phyloP scores from a whole-genome alignment of 2,329 filamentous ascomycete genomes.

The Colletotrichum sp. region DNA sequence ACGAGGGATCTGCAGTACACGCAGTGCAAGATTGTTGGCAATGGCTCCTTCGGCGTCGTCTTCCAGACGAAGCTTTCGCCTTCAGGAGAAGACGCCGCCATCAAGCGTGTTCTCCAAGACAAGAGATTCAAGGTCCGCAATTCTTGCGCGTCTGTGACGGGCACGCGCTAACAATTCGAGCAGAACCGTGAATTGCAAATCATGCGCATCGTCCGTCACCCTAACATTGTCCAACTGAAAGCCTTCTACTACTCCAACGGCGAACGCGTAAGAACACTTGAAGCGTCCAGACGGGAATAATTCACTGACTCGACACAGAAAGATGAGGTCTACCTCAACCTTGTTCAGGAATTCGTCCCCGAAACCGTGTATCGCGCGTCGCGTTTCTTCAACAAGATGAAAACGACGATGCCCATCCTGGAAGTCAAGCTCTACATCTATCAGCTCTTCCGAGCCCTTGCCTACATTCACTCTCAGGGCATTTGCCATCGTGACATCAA shows the following conservation, averaged over 20 bases:
- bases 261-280: constrained; percentile 74
- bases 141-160: not conserved
- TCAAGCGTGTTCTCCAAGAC: constrained; percentile 98
- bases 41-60: constrained; percentile 97
- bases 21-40: constrained; percentile 99
- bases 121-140: constrained; percentile 93
- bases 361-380: constrained; percentile 98
- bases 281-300: not conserved
- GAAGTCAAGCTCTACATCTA: constrained; percentile 99
- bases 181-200: constrained; percentile 99
- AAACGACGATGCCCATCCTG: constrained; percentile 98
- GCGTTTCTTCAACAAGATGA: constrained; percentile 99
- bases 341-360: constrained; percentile 97
- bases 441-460: constrained; percentile 96
- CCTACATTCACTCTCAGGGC: constrained; percentile 98
- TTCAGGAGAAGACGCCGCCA: constrained; percentile 97
- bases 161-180: not conserved
- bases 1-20: constrained; percentile 97
- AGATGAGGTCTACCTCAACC: constrained; percentile 98
- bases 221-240: constrained; percentile 98
- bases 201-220: constrained; percentile 98
- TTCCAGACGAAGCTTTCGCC: constrained; percentile 99
- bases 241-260: constrained; percentile 99
- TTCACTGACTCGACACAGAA: constrained; percentile 59
- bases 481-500: constrained; percentile 99